These are phyloP conservation scores for Catharanthus roseus DNA, from an alignment of 257 asterid species.

Conservation along the genomic window DNA sequence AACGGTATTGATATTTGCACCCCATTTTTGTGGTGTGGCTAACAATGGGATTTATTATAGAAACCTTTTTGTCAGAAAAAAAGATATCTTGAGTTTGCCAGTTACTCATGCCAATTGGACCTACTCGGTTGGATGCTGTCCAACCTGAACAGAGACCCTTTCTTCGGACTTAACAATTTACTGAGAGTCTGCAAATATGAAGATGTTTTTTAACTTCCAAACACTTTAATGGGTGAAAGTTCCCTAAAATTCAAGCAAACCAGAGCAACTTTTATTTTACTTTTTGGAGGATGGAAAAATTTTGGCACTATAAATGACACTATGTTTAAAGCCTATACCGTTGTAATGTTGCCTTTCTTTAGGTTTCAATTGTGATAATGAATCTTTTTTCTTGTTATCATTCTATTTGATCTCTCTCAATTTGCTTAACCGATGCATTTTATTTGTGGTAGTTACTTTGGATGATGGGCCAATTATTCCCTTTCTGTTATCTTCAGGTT, in stretches of 20 bases:
- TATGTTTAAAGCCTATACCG: too few species aligned
- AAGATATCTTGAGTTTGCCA: background rate
- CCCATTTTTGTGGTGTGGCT: background rate
- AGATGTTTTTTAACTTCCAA: background rate
- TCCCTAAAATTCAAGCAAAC: background rate
- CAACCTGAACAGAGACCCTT: background rate
- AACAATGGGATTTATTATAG: too few species aligned
- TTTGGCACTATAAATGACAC: too few species aligned
- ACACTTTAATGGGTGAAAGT: background rate
- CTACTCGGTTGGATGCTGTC: background rate
- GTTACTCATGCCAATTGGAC: too few species aligned
- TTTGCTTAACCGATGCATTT: background rate
- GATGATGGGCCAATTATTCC: background rate
- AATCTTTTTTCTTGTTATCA: background rate
- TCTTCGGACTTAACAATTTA: background rate
- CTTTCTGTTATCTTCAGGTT: constrained; percentile 47
- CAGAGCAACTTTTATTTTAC: too few species aligned
- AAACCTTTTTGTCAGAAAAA: background rate
- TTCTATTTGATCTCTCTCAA: background rate
- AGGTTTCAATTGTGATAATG: background rate
- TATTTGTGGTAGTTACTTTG: background rate
- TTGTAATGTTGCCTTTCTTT: background rate
- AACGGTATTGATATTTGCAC: background rate
- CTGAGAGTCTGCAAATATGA: background rate
- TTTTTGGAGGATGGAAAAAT: background rate